Base-by-base conservation (phyloP, 2,329 filamentous ascomycete genomes). In the Phialocephala subalpina region DNA sequence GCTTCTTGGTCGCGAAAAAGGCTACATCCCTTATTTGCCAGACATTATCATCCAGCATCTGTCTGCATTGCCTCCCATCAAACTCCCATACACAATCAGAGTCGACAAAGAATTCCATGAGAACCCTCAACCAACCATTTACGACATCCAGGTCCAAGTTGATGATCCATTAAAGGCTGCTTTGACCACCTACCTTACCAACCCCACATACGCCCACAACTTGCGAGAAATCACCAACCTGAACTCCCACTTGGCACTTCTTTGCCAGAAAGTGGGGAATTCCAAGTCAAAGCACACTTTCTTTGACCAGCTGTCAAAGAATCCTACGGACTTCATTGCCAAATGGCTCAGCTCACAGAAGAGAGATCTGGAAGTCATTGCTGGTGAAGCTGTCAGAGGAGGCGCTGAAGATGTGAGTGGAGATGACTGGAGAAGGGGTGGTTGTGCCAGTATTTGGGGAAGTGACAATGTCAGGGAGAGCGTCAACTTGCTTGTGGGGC, bases 271-370 rank as follows among this genome's bases (percentile, higher is more conserved):
- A 1, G 86, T 97, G 53, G 86, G 90, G 33, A 89, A 94, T 71
- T 93, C 92, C 29, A 97, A 97, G 77, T 92, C 93, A 27, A 97
- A 97, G 77, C 93, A 97, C 77, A 87, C 90, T 18, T 99, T 99
- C 82, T 91, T 96, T 78, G 89, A 87, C 7, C 88, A 89, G 5
- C 83, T 98, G 69, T 87, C 89, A 66, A 87, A 91, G 69, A 94
- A 97, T 72, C 96, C 96, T 0, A 90, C 92, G 18, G 88, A 86
- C 14, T 98, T 98, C 74, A 85, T 97, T 67, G 89, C 87, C 70
- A 89, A 92, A 75, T 99, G 96, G 96, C 84, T 97, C 60, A 93
- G 90, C 74, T 95, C 91, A 18, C 96, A 99, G 82, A 94, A 94
- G 80, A 86, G 81, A 83, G 74, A 76, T 66, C 63, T 76, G 63